Conservation (phyloP, 164 flowering plant species). For the Paratinospora sagittata region DNA sequence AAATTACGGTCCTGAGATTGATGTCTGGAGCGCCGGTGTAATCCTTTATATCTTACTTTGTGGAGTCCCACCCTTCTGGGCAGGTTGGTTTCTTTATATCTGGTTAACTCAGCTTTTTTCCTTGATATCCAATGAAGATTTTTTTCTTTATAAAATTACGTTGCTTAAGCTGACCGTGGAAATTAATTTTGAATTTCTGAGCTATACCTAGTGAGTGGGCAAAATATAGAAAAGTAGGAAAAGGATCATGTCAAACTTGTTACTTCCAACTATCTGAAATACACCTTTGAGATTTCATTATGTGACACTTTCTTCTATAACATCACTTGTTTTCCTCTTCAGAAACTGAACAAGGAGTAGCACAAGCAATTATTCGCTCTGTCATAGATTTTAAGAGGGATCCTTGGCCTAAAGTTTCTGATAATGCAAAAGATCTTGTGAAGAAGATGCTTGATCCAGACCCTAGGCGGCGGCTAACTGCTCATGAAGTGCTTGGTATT, state of each 20-base stretch:
- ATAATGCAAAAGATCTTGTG: conserved; percentile 89
- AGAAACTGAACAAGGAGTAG: conserved; percentile 98
- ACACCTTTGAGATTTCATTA: neutral
- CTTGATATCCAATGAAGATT: neutral
- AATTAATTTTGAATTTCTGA: neutral
- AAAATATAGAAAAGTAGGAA: neutral
- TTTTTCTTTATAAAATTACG: neutral
- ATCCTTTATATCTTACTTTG: conserved; percentile 85
- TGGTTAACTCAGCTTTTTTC: no score
- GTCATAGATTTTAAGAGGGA: conserved; percentile 75
- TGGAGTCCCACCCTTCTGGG: conserved; percentile 96
- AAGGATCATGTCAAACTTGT: neutral
- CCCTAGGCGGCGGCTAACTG: conserved; percentile 66
- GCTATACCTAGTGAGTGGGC: neutral
- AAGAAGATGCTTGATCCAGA: conserved; percentile 88
- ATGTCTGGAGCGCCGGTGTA: conserved; percentile 97
- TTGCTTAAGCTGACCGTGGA: no score
- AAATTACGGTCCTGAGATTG: conserved; percentile 83
- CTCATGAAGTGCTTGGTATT: conserved; percentile 85
- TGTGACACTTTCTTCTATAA: neutral
- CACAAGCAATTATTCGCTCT: conserved; percentile 88
- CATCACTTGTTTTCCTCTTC: conserved; percentile 18
- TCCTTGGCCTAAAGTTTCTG: conserved; percentile 96
- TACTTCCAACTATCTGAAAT: no score
- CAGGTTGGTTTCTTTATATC: conserved; percentile 51